Evolutionary conservation across 495 filamentous ascomycete species (phyloP), one percentile per base, ranked within the genome.

Genomic region (Penicillium maclennaniae): DNA sequence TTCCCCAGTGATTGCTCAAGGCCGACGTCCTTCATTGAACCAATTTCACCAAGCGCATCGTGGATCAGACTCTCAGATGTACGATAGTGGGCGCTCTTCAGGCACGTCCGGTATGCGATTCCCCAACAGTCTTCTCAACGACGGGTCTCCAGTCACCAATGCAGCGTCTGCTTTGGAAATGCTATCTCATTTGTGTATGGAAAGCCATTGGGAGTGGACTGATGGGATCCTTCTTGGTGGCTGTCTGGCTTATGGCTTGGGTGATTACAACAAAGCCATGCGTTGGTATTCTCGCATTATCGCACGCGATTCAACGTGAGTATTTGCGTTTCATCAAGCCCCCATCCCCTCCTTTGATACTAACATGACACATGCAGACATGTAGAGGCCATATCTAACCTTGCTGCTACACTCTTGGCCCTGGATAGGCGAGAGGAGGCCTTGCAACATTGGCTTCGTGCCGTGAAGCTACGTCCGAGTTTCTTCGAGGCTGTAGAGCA

Each of bases 401-500:
- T 93, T 28, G 93, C 92, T 7, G 92, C 91, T 19, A 91, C 92
- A 4, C 71, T 95, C 10, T 83, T 97, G 51, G 89, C 91, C 17
- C 72, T 97, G 15, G 85, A 91, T 60, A 83, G 86, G 45, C 84
- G 85, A 26, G 83, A 88, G 42, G 92, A 99, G 53, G 93, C 93
- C 15, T 85, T 95, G 65, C 77, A 85, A 47, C 79, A 95, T 65
- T 99, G 93, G 95, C 69, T 86, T 45, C 83, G 82, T 47, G 89
- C 90, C 15, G 84, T 99, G 28, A 89, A 83, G 58, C 73, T 88
- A 40, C 84, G 89, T 4, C 93, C 93, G 2, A 90, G 85, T 67
- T 96, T 93, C 70, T 88, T 99, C 55, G 93, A 99, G 74, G 95
- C 93, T 14, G 91, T 95, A 15, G 93, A 99, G 66, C 93, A 97